A percentile compares a stretch with the other conserved stretches of the same genome.
phyloP scores from a whole-genome alignment of 495 filamentous ascomycete species.

The Mytilinidion resinicola region DNA sequence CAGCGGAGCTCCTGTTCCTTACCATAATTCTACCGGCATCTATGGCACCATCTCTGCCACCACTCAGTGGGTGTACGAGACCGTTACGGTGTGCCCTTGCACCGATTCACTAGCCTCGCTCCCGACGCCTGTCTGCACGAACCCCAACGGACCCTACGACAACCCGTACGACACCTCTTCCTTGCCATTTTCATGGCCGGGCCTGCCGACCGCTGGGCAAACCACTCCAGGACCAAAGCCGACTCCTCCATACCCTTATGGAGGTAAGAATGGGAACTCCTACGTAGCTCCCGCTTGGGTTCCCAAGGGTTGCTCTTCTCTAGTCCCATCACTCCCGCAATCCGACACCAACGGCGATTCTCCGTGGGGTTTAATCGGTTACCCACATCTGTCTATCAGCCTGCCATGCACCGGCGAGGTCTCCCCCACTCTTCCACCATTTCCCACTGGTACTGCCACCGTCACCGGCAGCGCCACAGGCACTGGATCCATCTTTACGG shows the following conservation, averaged over 20 bases:
- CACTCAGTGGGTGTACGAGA: background rate
- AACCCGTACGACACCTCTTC: conserved; percentile 23
- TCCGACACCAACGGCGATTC: conserved; percentile 19
- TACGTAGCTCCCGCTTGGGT: conserved; percentile 26
- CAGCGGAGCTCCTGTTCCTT: background rate
- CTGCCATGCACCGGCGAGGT: background rate
- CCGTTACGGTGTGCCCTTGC: conserved; percentile 8
- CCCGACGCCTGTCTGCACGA: conserved; percentile 1
- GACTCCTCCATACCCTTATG: conserved; percentile 17
- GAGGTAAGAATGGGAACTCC: conserved; percentile 4
- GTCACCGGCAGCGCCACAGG: background rate
- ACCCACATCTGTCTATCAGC: conserved; percentile 20
- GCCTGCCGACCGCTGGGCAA: conserved; percentile 10
- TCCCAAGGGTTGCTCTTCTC: conserved; percentile 15
- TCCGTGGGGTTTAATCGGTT: conserved; percentile 21
- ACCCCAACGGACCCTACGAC: conserved; percentile 18
- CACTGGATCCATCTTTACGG: background rate
- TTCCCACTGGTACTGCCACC: conserved; percentile 1
- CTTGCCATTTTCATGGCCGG: conserved; percentile 17
- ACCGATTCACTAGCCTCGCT: conserved; percentile 1
- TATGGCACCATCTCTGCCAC: background rate
- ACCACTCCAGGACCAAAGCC: conserved; percentile 5
- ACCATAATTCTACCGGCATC: background rate
- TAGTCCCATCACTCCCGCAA: conserved; percentile 19
- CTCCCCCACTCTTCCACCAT: conserved; percentile 2